Evolutionary conservation across 2,329 filamentous ascomycete species (phyloP).

Genomic region (Fusarium metavorans): DNA sequence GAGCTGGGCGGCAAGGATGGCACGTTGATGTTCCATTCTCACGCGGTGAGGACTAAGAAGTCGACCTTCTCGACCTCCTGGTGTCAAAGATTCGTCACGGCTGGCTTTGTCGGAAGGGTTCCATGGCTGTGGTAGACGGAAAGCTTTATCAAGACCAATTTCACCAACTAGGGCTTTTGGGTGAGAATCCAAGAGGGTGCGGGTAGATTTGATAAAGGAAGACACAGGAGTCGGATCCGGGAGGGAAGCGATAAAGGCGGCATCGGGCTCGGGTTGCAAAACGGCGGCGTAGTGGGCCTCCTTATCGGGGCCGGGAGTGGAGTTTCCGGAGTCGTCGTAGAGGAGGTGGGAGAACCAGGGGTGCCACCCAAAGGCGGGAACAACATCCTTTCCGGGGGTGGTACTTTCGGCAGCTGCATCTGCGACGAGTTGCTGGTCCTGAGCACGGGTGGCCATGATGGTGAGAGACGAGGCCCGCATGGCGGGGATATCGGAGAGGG

Average conservation of each 20-base stretch:
- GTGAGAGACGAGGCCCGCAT: slow-evolving; percentile 78
- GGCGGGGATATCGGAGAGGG: slow-evolving; percentile 65
- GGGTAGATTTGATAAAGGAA: slow-evolving; percentile 67
- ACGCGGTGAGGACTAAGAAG: slow-evolving; percentile 76
- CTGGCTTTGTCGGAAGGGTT: slow-evolving; percentile 48
- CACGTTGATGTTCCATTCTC: slow-evolving; percentile 74
- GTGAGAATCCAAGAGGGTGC: slow-evolving; percentile 64
- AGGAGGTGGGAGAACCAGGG: slow-evolving; percentile 88
- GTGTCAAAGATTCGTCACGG: slow-evolving; percentile 63
- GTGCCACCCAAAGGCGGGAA: slow-evolving; percentile 89
- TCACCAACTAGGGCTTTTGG: slow-evolving; percentile 80
- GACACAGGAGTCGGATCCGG: slow-evolving; percentile 72
- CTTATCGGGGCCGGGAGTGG: slow-evolving; percentile 54
- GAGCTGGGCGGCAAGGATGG: slow-evolving; percentile 76
- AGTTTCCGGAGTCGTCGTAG: slow-evolving; percentile 67
- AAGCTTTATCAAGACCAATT: slow-evolving; percentile 81
- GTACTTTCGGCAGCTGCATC: slow-evolving; percentile 64
- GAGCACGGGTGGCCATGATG: slow-evolving; percentile 80
- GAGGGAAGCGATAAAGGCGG: slow-evolving; percentile 61
- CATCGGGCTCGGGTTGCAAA: slow-evolving; percentile 65
- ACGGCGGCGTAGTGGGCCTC: slow-evolving; percentile 74
- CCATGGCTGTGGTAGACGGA: slow-evolving; percentile 76
- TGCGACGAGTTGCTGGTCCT: slow-evolving; percentile 81
- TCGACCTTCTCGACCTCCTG: slow-evolving; percentile 78
- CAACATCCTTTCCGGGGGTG: slow-evolving; percentile 55